Evolutionary conservation across 2,329 filamentous ascomycete genomes (phyloP).

Genomic region (Purpureocillium lavendulum): DNA sequence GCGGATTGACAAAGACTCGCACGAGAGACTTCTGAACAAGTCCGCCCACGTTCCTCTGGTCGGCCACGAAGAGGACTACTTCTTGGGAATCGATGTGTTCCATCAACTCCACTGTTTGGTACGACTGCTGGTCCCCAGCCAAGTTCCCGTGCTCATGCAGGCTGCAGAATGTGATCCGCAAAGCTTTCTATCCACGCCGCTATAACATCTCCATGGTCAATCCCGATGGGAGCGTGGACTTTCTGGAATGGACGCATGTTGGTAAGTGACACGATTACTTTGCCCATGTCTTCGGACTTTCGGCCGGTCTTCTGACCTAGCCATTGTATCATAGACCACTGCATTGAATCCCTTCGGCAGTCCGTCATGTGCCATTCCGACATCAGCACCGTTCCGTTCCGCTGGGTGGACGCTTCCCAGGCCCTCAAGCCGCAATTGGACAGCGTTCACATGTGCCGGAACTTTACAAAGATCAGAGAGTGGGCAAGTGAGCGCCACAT

Average conservation of each 20-base stretch:
- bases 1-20: constrained; percentile 1
- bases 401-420: not conserved
- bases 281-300: too few species aligned
- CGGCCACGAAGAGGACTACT: constrained; percentile 4
- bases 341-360: constrained; percentile 6
- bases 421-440: constrained; percentile 1
- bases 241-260: constrained; percentile 3
- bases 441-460: constrained; percentile 5
- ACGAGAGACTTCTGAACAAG: not conserved
- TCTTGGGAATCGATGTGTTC: constrained; percentile 6
- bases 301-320: not conserved
- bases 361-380: constrained; percentile 6
- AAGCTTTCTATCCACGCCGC: constrained; percentile 1
- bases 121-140: not conserved
- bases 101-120: constrained; percentile 7
- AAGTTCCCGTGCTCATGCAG: not conserved
- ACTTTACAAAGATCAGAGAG: constrained; percentile 5
- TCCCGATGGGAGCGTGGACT: constrained; percentile 4
- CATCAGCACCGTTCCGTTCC: constrained; percentile 3
- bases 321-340: constrained; percentile 3
- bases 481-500: constrained; percentile 2
- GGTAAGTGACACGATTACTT: constrained; percentile 1
- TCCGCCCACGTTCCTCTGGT: constrained; percentile 1
- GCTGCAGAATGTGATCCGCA: constrained; percentile 5
- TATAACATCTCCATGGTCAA: constrained; percentile 7